phyloP scores from a whole-genome alignment of 305 asterid genomes.

The Galium porrigens region DNA sequence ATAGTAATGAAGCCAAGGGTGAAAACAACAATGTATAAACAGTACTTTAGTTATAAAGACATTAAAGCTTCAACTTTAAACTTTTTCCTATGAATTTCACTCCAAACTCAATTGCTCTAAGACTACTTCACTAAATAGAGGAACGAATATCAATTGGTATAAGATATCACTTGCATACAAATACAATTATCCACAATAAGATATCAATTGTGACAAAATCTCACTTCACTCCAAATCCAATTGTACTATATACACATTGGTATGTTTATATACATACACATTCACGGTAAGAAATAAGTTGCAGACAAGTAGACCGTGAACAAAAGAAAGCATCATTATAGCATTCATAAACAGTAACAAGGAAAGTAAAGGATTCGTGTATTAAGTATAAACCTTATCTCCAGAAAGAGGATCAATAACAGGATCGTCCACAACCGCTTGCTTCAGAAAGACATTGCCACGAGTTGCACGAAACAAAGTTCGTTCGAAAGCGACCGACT shows the following conservation, averaged over 20 bases:
- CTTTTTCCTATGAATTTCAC: not conserved
- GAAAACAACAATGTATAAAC: not conserved
- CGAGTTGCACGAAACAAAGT: conserved; percentile 47
- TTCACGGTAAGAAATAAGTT: not conserved
- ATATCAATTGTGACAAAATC: not conserved
- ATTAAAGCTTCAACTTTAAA: not conserved
- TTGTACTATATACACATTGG: not conserved
- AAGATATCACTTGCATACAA: not conserved
- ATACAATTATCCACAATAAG: not conserved
- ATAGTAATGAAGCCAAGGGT: not conserved
- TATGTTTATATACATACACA: not conserved
- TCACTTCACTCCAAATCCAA: not conserved
- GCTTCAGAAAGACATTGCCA: conserved; percentile 49
- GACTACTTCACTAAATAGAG: not conserved
- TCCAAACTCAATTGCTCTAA: not conserved
- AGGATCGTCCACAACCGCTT: conserved; percentile 34
- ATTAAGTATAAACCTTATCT: conserved; percentile 25
- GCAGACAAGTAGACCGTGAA: conserved; percentile 3
- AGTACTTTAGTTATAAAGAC: not conserved
- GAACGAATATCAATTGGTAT: not conserved
- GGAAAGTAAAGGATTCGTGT: not conserved
- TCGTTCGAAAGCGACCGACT: conserved; percentile 41
- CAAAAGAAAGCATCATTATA: not conserved
- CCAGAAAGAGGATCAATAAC: conserved; percentile 44
- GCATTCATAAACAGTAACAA: not conserved